Evolutionary conservation across 176 grass and related monocot species (phyloP).

Genomic region (Bolboschoenus planiculmis): DNA sequence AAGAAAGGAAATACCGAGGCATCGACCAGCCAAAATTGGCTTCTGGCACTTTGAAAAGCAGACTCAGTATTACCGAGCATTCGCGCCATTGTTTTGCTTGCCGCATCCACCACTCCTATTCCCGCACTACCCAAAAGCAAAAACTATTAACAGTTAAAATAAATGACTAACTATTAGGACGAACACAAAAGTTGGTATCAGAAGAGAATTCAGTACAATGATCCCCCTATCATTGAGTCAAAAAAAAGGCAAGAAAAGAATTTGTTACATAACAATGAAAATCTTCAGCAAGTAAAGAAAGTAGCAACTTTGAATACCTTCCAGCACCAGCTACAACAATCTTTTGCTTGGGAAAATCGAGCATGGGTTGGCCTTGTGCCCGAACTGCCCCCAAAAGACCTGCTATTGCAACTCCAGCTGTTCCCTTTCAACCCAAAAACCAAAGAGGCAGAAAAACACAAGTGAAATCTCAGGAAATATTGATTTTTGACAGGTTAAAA

Average conservation of each 20-base stretch:
- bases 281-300: constrained; percentile 8
- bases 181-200: not conserved
- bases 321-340: constrained; percentile 99
- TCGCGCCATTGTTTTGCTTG: constrained; percentile 94
- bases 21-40: constrained; percentile 98
- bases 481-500: not conserved
- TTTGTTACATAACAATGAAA: not conserved
- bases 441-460: not conserved
- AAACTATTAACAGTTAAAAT: constrained; percentile 10
- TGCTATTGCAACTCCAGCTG: constrained; percentile 98
- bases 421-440: constrained; percentile 57
- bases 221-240: not conserved
- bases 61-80: constrained; percentile 81
- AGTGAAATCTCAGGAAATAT: not conserved
- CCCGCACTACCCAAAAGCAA: constrained; percentile 61
- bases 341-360: constrained; percentile 98
- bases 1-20: constrained; percentile 42
- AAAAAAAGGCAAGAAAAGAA: not conserved
- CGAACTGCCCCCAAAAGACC: constrained; percentile 94
- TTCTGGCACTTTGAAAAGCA: constrained; percentile 93
- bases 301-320: constrained; percentile 38
- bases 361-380: constrained; percentile 90
- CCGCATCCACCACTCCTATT: constrained; percentile 95
- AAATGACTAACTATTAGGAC: constrained; percentile 12
- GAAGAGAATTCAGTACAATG: not conserved